Evolutionary conservation across 768 basidiomycete genomes (phyloP).

Genomic region (Pisolithus albus): DNA sequence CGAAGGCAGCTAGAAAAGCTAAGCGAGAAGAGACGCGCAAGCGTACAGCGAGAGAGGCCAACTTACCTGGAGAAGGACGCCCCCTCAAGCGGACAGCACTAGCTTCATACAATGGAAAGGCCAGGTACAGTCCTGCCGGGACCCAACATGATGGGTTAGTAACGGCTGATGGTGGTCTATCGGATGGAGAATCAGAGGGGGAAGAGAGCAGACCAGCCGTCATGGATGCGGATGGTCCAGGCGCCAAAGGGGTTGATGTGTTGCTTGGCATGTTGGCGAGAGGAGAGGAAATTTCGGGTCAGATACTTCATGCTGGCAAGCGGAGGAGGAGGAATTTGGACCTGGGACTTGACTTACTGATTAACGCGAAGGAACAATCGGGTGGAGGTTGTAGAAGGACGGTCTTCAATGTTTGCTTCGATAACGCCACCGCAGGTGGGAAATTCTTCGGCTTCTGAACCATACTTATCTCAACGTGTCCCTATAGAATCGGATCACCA

Average conservation of each 20-base stretch:
- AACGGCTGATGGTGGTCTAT: too few species aligned
- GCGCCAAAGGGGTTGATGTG: too few species aligned
- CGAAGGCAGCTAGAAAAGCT: not conserved
- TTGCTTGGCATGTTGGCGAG: too few species aligned
- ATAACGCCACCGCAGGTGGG: slow-evolving; percentile 15
- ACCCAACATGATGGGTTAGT: too few species aligned
- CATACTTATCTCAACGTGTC: not conserved
- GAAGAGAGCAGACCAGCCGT: too few species aligned
- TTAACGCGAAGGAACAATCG: slow-evolving; percentile 17
- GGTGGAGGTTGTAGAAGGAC: slow-evolving; percentile 11
- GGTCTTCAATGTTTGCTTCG: slow-evolving; percentile 14
- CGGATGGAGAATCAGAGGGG: too few species aligned
- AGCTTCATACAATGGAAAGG: too few species aligned
- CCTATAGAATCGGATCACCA: slow-evolving; percentile 6
- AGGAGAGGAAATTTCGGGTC: not conserved
- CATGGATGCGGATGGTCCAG: too few species aligned
- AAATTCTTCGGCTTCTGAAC: not conserved
- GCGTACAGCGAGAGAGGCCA: not conserved
- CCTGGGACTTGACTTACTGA: slow-evolving; percentile 19
- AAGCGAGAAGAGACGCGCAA: not conserved
- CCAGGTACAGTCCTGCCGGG: too few species aligned
- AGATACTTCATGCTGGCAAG: slow-evolving; percentile 3
- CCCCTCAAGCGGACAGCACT: too few species aligned
- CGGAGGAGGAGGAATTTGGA: slow-evolving; percentile 6
- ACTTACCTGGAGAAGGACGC: not conserved